Conservation (phyloP, 305 asterid genomes). For the Petunia hybrid region DNA sequence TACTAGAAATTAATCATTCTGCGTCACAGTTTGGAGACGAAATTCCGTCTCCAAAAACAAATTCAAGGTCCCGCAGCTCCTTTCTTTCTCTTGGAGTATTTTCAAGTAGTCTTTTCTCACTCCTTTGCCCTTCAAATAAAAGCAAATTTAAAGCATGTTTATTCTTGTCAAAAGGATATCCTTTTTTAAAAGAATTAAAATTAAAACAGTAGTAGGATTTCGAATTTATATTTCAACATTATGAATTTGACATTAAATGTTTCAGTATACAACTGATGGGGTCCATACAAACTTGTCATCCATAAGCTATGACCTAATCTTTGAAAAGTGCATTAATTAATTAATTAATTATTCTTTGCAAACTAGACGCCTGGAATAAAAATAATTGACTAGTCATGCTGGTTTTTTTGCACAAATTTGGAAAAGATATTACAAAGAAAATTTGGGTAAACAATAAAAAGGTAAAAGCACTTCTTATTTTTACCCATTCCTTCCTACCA, state of each 20-base stretch:
- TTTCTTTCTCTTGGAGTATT: no score
- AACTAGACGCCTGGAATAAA: background rate
- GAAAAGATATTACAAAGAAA: background rate
- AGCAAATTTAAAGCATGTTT: constrained; percentile 27
- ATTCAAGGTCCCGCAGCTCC: no score
- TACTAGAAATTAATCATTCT: no score
- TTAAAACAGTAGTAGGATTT: background rate
- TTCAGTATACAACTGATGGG: background rate
- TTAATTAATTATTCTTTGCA: background rate
- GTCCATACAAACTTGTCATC: background rate
- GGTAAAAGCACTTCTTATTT: background rate
- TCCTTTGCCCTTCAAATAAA: background rate
- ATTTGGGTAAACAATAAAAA: background rate
- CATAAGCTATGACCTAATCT: background rate
- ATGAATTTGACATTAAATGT: constrained; percentile 16
- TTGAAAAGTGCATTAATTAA: background rate
- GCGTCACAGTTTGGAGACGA: no score
- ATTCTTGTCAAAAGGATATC: constrained; percentile 4
- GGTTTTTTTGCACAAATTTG: background rate
- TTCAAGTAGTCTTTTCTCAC: no score
- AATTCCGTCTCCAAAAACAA: no score
- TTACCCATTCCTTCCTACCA: background rate
- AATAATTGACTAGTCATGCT: background rate
- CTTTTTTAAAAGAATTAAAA: no score
- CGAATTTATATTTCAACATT: background rate